Base-by-base conservation (phyloP, 352 stramenopile species). In the Phytophthora pseudosyringae region DNA sequence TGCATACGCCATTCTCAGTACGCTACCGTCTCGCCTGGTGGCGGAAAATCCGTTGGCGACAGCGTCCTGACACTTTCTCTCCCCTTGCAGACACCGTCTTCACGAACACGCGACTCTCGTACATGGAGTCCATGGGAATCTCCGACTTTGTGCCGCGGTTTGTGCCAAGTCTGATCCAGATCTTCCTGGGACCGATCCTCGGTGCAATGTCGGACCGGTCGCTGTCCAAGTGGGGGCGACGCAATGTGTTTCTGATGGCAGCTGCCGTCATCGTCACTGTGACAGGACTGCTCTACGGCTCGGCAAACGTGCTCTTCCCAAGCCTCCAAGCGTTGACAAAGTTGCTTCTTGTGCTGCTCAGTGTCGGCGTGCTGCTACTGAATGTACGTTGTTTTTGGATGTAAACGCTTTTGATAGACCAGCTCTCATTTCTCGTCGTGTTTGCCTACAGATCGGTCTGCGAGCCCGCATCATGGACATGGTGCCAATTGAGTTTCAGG, bases 381-480 rank as follows among this genome's bases (percentile, higher is more conserved):
- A 84, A 89, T 35, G 81, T 89, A 68, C 11, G 77, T 64, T 12
- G 0, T 4, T 47, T 15, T 4, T 3, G 45, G 26, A 9, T 47
- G 10, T 35, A 7, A 31, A 21, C 46, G n/a, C n/a, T 15, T 5
- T 9, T 21, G 7, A 28, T 16, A 41, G 16, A 46, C 31, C 13
- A 44, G 9, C 13, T 49, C 28, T 51, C 26, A 51, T 16, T 7
- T 48, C 28, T 59, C 15, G 16, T 53, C 28, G 12, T 54, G 13
- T 28, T 28, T 67, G 32, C 25, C 31, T 60, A 25, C 31, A 93
- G 85, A 87, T 93, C 40, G 75, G 67, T 40, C 53, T 93, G 2
- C 85, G 85, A 6, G 78, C 82, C 9, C 85, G 85, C 7, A 72
- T 93, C 36, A 91, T 93, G 82, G 85, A 93, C 43, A 79, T 87